phyloP scores from a whole-genome alignment of 257 asterid genomes.

The Gentiana straminea region DNA sequence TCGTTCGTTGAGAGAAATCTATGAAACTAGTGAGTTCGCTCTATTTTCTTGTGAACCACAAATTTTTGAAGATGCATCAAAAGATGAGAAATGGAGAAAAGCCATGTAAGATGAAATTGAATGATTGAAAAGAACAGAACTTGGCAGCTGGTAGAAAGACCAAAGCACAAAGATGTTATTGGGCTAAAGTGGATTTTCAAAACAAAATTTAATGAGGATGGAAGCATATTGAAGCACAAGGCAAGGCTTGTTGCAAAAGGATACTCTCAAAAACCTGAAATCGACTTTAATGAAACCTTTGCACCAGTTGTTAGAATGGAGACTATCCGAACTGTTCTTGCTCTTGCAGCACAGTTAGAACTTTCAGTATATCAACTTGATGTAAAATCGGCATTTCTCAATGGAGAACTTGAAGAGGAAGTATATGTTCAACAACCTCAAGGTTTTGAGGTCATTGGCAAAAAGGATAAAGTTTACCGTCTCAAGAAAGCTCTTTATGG shows the following conservation, averaged over 20 bases:
- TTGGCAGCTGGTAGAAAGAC: constrained; percentile 9
- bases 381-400: constrained; percentile 1
- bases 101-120: not conserved
- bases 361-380: constrained; percentile 1
- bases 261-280: not conserved
- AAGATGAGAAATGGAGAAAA: not conserved
- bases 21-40: not conserved
- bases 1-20: not conserved
- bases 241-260: not conserved
- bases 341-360: constrained; percentile 2
- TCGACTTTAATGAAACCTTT: constrained; percentile 3
- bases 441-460: not conserved
- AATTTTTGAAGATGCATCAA: not conserved
- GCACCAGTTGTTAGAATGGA: constrained; percentile 1
- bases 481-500: not conserved
- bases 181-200: constrained; percentile 8
- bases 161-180: not conserved
- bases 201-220: not conserved
- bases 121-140: constrained; percentile 9
- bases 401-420: not conserved
- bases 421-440: not conserved
- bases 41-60: not conserved
- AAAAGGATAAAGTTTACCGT: not conserved
- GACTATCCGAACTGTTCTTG: not conserved
- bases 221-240: not conserved